Evolutionary conservation across 805 yeast species (phyloP).

Genomic region (Blastobotrys chiropterorum): DNA sequence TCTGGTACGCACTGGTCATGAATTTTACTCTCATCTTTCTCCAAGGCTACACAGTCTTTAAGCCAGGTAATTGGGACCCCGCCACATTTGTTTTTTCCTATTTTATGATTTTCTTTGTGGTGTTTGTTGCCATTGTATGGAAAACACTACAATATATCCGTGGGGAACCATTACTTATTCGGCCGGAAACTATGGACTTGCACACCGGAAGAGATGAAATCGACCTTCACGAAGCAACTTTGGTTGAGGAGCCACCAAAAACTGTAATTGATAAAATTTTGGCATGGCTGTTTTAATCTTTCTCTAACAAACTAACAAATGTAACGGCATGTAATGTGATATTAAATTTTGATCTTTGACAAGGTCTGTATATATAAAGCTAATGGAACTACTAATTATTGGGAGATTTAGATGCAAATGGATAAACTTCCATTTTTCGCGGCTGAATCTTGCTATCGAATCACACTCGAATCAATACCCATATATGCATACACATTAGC

Average conservation of each 20-base stretch:
- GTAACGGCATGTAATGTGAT: too few species aligned
- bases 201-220: conserved; percentile 60
- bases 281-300: neutral
- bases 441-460: too few species aligned
- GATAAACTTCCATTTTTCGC: too few species aligned
- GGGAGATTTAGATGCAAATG: too few species aligned
- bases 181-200: conserved; percentile 50
- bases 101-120: conserved; percentile 57
- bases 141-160: conserved; percentile 32
- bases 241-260: neutral
- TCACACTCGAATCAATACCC: too few species aligned
- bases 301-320: too few species aligned
- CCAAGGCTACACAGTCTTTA: conserved; percentile 66
- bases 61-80: conserved; percentile 46
- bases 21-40: conserved; percentile 54
- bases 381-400: too few species aligned
- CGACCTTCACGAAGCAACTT: conserved; percentile 40
- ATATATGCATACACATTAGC: neutral
- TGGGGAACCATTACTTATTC: conserved; percentile 15
- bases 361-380: too few species aligned
- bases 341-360: too few species aligned
- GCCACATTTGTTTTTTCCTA: conserved; percentile 63
- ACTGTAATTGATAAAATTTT: neutral
- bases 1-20: conserved; percentile 55
- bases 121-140: conserved; percentile 51